A percentile compares a stretch with the other conserved stretches of the same genome.
Conservation (phyloP, 352 stramenopile species). For the Peronospora belbahrii region DNA sequence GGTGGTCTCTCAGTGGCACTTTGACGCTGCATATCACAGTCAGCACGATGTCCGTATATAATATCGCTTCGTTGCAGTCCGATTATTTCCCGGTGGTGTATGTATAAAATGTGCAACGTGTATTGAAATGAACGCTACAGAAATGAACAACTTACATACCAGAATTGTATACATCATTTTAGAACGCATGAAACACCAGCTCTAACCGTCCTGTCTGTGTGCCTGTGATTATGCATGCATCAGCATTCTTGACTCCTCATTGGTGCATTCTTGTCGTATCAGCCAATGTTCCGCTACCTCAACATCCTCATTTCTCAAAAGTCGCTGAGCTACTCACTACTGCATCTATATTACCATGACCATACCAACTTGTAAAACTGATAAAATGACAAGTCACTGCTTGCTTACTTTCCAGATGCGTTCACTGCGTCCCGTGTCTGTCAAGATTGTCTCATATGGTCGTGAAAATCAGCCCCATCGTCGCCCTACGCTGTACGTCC, state of each 20-base stretch:
- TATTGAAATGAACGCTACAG: neutral
- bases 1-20: no score
- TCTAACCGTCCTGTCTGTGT: conserved; percentile 5
- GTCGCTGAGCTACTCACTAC: neutral
- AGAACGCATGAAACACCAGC: neutral
- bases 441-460: conserved; percentile 61
- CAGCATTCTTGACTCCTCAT: conserved; percentile 8
- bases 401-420: conserved; percentile 30
- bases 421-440: conserved; percentile 50
- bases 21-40: no score
- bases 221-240: conserved; percentile 14
- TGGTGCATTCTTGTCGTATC: conserved; percentile 3
- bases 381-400: conserved; percentile 6
- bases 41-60: no score
- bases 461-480: conserved; percentile 34
- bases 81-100: no score
- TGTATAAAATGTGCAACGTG: no score
- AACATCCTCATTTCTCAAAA: conserved; percentile 26
- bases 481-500: conserved; percentile 62
- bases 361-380: conserved; percentile 3
- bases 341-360: neutral
- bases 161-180: neutral
- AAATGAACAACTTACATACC: neutral
- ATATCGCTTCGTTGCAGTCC: no score
- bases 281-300: conserved; percentile 5